Conservation (phyloP, 805 yeast genomes). For the Alloascoidea hylecoeti region DNA sequence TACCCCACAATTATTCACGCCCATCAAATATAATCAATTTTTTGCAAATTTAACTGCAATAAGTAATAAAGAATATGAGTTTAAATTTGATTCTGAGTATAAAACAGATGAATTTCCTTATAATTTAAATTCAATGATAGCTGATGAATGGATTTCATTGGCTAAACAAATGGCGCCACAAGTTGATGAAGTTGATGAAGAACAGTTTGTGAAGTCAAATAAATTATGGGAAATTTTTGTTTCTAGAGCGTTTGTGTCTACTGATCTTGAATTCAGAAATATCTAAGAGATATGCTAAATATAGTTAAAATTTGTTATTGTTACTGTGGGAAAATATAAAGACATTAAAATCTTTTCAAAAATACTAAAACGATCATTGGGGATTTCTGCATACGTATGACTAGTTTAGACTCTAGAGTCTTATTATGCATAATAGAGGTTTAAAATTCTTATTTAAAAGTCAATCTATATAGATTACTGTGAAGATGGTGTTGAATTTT, state of each 20-base stretch:
- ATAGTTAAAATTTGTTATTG: no score
- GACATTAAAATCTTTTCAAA: no score
- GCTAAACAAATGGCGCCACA: constrained; percentile 38
- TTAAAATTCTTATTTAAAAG: no score
- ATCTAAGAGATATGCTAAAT: no score
- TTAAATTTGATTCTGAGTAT: constrained; percentile 48
- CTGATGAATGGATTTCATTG: constrained; percentile 42
- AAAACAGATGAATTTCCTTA: constrained; percentile 44
- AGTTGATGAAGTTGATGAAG: neutral
- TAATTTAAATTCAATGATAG: constrained; percentile 37
- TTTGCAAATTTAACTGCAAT: constrained; percentile 38
- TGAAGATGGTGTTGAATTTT: no score
- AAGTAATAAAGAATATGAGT: constrained; percentile 24
- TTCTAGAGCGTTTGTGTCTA: constrained; percentile 1
- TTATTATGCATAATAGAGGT: no score
- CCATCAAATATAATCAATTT: constrained; percentile 55
- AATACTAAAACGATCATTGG: no score
- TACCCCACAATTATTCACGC: constrained; percentile 52
- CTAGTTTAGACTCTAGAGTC: no score
- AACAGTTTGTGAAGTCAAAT: neutral
- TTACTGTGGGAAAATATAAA: no score
- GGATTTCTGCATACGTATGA: no score
- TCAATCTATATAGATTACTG: no score
- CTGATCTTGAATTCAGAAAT: constrained; percentile 1
- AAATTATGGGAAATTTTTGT: constrained; percentile 2